Evolutionary conservation across 2,329 filamentous ascomycete genomes (phyloP).

Genomic region (Penicillium oxalicum): DNA sequence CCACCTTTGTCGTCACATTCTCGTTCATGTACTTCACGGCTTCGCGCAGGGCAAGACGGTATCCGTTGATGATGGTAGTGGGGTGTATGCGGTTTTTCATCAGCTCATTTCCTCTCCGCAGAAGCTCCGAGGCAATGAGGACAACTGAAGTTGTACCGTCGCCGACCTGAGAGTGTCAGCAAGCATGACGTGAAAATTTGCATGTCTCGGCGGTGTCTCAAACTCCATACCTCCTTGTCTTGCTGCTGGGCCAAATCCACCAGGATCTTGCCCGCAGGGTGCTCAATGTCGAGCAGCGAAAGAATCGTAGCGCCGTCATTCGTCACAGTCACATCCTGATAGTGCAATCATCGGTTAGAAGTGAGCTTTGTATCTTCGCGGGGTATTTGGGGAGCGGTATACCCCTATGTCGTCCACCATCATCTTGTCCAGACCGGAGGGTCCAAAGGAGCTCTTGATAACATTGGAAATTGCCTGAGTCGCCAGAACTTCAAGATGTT

Average conservation of each 20-base stretch:
- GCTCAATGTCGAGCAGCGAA: constrained; percentile 89
- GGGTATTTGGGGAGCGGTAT: constrained; percentile 36
- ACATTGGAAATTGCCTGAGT: constrained; percentile 98
- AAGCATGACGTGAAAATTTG: constrained; percentile 7
- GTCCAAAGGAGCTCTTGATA: constrained; percentile 96
- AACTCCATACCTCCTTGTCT: constrained; percentile 69
- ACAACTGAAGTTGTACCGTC: constrained; percentile 98
- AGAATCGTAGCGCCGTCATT: constrained; percentile 98
- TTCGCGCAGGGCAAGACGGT: constrained; percentile 89
- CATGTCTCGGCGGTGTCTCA: background rate
- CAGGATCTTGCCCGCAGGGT: constrained; percentile 96
- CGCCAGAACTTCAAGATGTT: constrained; percentile 63
- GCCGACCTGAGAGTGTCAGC: constrained; percentile 56
- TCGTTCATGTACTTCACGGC: constrained; percentile 99
- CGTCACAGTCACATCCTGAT: constrained; percentile 90
- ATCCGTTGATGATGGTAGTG: constrained; percentile 97
- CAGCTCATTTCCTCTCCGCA: constrained; percentile 90
- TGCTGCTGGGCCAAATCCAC: constrained; percentile 97
- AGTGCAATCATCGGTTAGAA: constrained; percentile 16
- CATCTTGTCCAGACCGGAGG: constrained; percentile 98
- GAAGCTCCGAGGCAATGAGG: constrained; percentile 89
- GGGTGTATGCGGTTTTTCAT: constrained; percentile 99
- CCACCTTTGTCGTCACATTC: constrained; percentile 93
- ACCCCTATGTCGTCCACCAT: constrained; percentile 99
- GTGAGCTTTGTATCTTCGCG: constrained; percentile 14